Evolutionary conservation across 2,329 filamentous ascomycete genomes (phyloP), one percentile per base, ranked within the genome.

Genomic region (Malbranchea cinnamomea): DNA sequence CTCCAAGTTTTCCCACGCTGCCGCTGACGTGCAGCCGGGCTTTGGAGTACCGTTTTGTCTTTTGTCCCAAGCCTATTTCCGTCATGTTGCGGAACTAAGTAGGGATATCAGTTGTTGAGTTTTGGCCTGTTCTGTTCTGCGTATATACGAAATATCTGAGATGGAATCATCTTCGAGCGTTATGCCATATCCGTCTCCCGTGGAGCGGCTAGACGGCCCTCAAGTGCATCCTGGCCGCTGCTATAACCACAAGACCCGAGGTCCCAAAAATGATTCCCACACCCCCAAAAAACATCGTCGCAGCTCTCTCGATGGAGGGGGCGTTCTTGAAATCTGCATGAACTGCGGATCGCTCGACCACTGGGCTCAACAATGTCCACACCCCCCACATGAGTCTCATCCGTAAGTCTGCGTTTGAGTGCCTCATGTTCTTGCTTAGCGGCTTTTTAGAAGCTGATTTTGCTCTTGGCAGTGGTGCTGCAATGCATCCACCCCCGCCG

Each of bases 321-420:
- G n/a, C n/a, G n/a, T n/a, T n/a, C n/a, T n/a, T n/a, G n/a, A n/a
- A n/a, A 46, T 14, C 37, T 8, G 23, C 45, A 19, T 53, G 50
- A 52, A 53, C 34, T 54, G 50, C 38, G 50, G 50, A 7, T 41
- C 45, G 24, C 31, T 33, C 6, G 41, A 44, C 12, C 50, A 54
- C 35, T 46, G 43, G 40, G 50, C 48, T 21, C 49, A 53, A 24
- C 40, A 49, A 27, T 54, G 50, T 31, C 48, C 49, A 11, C 48
- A 52, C 33, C 41, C 45, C 25, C 46, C 44, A 20, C 41, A 46
- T 26, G 37, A 44, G 23, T 37, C 43, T 28, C 46, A 48, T 29
- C 41, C 41, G 50, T 54, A 41, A 42, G 50, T 50, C 19, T 27
- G 8, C 13, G 11, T 6, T 18, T 11, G 9, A n/a, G 3, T 11